A percentile compares a stretch with the other conserved stretches of the same genome.
These are phyloP conservation scores for Nissolia schottii DNA, from an alignment of 306 rosid species.

Conservation along the genomic window DNA sequence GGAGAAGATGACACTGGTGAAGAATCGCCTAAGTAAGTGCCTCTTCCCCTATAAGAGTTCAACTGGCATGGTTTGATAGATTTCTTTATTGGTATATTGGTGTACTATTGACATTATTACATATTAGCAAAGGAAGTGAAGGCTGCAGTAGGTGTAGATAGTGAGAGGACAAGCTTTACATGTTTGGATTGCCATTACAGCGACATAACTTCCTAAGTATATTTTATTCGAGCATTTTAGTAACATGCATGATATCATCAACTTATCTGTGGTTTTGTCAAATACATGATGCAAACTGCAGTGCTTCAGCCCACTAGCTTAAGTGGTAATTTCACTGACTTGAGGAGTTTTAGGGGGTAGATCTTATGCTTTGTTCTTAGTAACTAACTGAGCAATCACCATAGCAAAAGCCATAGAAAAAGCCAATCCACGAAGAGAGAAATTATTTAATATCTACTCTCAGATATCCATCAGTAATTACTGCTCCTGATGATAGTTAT, in stretches of 20 bases:
- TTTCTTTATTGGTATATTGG: background rate
- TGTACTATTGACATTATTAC: background rate
- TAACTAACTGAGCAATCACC: background rate
- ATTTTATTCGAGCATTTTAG: background rate
- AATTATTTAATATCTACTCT: background rate
- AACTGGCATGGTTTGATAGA: background rate
- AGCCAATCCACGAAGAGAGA: background rate
- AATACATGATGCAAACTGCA: background rate
- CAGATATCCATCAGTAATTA: background rate
- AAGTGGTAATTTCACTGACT: background rate
- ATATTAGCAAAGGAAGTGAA: background rate
- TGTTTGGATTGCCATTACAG: background rate
- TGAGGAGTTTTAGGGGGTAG: background rate
- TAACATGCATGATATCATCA: background rate
- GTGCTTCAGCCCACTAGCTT: background rate
- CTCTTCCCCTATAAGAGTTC: background rate
- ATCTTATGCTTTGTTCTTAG: background rate
- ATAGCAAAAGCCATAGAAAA: background rate
- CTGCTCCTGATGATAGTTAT: background rate
- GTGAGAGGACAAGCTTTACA: background rate
- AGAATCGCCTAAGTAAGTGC: slow-evolving; percentile 80
- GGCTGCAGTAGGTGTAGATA: slow-evolving; percentile 7
- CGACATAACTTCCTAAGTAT: background rate
- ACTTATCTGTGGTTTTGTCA: background rate
- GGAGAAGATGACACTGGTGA: slow-evolving; percentile 98